Evolutionary conservation across 371 early-diverging fungal genomes (phyloP).

Genomic region (Apophysomyces sp.): DNA sequence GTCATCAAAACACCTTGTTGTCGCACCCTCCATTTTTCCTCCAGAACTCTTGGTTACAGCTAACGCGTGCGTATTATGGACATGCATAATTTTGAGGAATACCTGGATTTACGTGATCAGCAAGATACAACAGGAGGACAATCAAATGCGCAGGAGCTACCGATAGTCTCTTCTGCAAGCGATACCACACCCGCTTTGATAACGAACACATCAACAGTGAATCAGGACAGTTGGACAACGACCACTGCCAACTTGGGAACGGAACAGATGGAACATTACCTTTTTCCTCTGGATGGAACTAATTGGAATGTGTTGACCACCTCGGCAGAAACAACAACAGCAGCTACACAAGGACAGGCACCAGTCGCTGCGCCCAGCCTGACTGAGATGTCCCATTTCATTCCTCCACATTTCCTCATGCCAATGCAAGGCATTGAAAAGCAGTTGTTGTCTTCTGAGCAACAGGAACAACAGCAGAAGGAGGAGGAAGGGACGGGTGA

Average conservation of each 20-base stretch:
- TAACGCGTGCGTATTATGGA: conserved; percentile 9
- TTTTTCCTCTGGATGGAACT: conserved; percentile 13
- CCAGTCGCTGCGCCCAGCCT: background rate
- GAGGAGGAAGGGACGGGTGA: background rate
- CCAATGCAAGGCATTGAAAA: background rate
- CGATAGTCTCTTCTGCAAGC: background rate
- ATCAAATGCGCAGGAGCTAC: background rate
- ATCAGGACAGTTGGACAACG: background rate
- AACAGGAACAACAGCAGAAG: background rate
- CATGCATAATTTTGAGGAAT: conserved; percentile 18
- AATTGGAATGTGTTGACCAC: conserved; percentile 9
- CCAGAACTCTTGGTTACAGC: background rate
- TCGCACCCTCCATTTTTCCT: background rate
- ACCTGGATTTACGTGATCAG: conserved; percentile 23
- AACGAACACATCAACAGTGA: conserved; percentile 1
- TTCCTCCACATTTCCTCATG: conserved; percentile 8
- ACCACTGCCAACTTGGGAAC: background rate
- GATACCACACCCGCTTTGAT: background rate
- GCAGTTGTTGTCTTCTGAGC: background rate
- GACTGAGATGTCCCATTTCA: background rate
- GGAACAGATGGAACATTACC: conserved; percentile 6
- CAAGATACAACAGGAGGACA: conserved; percentile 12
- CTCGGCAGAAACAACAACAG: background rate
- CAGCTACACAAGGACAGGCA: conserved; percentile 3
- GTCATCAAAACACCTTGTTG: background rate